phyloP scores from a whole-genome alignment of 116 monocot genomes.

The Phalaenopsis hybrid region DNA sequence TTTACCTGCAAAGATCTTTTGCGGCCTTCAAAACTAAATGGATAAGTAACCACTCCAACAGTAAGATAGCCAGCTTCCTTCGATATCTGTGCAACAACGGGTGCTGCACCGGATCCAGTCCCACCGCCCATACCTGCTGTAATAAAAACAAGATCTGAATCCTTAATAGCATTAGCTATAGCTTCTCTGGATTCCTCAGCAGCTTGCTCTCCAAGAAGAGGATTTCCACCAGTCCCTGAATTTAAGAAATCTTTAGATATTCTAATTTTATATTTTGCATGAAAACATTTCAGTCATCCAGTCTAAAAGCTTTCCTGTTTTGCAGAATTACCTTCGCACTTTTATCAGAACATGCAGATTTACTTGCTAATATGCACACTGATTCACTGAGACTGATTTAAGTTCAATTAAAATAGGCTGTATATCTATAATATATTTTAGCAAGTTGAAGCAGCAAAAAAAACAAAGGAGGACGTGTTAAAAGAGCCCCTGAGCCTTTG shows the following conservation, averaged over 20 bases:
- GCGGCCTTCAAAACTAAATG: constrained; percentile 98
- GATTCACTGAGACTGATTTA: constrained; percentile 1
- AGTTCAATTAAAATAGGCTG: not conserved
- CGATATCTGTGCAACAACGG: constrained; percentile 93
- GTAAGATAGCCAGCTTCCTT: constrained; percentile 92
- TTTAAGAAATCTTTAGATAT: not conserved
- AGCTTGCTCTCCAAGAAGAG: constrained; percentile 85
- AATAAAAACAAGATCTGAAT: constrained; percentile 90
- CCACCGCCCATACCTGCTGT: constrained; percentile 98
- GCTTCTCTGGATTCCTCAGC: constrained; percentile 89
- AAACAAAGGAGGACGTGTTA: not conserved
- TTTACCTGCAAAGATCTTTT: constrained; percentile 87
- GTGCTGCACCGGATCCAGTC: constrained; percentile 95
- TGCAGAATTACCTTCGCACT: not conserved
- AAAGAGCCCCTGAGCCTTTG: too few relatives aligned
- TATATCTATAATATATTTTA: not conserved
- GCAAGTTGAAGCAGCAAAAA: not conserved
- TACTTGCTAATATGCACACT: not conserved
- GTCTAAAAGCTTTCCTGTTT: not conserved
- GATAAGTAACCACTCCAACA: constrained; percentile 96
- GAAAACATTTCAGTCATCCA: not conserved
- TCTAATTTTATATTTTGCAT: not conserved
- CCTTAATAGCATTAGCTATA: constrained; percentile 62
- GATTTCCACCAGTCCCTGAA: constrained; percentile 94
- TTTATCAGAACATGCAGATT: not conserved